A percentile compares a stretch with the other conserved stretches of the same genome.
Evolutionary conservation across 495 filamentous ascomycete genomes (phyloP).

Genomic region (Neurospora sp.): DNA sequence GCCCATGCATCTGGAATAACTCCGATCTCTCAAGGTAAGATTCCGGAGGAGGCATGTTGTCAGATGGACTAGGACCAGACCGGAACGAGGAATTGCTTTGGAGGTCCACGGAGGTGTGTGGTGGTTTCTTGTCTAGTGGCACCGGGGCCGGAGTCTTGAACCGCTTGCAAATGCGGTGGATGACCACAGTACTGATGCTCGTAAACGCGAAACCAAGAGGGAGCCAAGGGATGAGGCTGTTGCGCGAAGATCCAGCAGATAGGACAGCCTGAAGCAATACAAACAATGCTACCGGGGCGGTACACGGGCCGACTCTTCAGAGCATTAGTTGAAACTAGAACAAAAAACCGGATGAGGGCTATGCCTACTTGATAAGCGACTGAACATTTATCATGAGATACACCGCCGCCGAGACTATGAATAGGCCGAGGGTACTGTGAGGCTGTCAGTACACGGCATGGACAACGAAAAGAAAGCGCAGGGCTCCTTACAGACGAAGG

Average conservation of each 20-base stretch:
- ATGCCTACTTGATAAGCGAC: neutral
- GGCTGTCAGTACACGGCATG: constrained; percentile 5
- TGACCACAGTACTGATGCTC: constrained; percentile 11
- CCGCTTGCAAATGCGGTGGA: constrained; percentile 3
- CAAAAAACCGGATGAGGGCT: neutral
- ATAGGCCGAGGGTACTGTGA: constrained; percentile 17
- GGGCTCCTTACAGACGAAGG: constrained; percentile 19
- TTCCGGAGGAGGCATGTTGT: neutral
- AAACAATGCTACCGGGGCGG: constrained; percentile 8
- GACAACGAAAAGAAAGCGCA: neutral
- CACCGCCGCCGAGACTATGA: constrained; percentile 12
- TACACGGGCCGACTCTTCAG: constrained; percentile 12
- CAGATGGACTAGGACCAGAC: neutral
- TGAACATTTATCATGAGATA: neutral
- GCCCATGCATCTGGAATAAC: constrained; percentile 1
- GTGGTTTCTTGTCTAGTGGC: neutral
- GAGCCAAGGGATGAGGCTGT: constrained; percentile 17
- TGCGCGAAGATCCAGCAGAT: constrained; percentile 2
- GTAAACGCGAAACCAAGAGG: constrained; percentile 12
- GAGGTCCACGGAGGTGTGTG: neutral
- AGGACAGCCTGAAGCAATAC: constrained; percentile 13
- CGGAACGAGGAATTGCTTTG: constrained; percentile 4
- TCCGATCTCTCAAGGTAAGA: neutral
- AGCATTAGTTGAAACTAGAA: neutral
- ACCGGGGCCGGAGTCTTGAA: neutral